These are phyloP conservation scores for Pseudopyrenochaeta lycopersici DNA, from an alignment of 2,329 filamentous ascomycete species.

Conservation along the genomic window DNA sequence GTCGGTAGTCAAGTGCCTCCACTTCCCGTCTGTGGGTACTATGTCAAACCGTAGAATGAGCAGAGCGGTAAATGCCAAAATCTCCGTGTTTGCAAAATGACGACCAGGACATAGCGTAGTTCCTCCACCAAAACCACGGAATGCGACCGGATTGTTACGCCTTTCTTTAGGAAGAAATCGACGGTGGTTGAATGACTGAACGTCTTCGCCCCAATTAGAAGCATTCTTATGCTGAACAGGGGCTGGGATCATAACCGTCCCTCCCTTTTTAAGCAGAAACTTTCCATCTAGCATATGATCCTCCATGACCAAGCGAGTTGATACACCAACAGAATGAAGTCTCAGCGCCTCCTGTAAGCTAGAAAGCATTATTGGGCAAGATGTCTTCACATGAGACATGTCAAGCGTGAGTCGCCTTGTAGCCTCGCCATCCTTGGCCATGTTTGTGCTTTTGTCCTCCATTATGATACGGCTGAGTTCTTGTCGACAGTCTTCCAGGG, in stretches of 20 bases:
- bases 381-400: conserved; percentile 6
- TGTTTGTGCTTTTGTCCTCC: too few species aligned
- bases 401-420: not conserved
- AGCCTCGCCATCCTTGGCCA: too few species aligned
- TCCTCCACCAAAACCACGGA: conserved; percentile 39
- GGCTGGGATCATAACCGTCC: conserved; percentile 37
- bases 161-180: not conserved
- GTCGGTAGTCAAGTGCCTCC: conserved; percentile 15
- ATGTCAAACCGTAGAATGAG: conserved; percentile 39
- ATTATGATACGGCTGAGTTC: not conserved
- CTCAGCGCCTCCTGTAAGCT: conserved; percentile 53
- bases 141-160: conserved; percentile 19
- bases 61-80: conserved; percentile 33
- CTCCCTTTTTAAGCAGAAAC: conserved; percentile 45
- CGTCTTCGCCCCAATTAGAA: not conserved
- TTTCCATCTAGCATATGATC: conserved; percentile 41
- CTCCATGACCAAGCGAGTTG: conserved; percentile 34
- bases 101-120: conserved; percentile 43
- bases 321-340: conserved; percentile 42
- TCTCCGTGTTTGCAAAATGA: conserved; percentile 43
- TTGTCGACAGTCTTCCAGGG: not conserved
- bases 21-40: conserved; percentile 14
- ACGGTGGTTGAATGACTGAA: not conserved
- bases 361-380: conserved; percentile 51
- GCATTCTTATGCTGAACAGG: conserved; percentile 24